Percentiles rank a stretch among this genome's conserved stretches.
These are phyloP conservation scores for Durio zibethinus DNA, from an alignment of 345 rosid species.

Conservation along the genomic window DNA sequence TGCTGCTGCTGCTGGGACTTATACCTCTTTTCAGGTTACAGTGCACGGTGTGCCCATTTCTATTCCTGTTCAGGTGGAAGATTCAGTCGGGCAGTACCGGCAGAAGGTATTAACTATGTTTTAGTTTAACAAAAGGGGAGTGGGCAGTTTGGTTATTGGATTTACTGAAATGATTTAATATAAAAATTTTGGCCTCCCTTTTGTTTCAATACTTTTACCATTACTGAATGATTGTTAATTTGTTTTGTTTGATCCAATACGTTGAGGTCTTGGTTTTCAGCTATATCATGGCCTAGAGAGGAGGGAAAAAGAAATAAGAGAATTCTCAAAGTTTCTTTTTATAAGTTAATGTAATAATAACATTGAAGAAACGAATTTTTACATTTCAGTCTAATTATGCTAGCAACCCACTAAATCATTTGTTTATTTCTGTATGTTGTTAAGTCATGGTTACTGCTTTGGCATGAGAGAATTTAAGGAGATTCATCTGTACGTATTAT, in stretches of 20 bases:
- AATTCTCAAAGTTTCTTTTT: background rate
- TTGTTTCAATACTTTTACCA: background rate
- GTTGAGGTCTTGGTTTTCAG: background rate
- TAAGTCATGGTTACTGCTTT: background rate
- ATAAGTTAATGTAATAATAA: background rate
- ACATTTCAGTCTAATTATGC: background rate
- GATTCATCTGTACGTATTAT: background rate
- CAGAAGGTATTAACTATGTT: conserved; percentile 40
- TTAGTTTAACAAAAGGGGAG: background rate
- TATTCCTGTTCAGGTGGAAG: conserved; percentile 43
- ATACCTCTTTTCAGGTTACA: conserved; percentile 56
- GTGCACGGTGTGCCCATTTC: conserved; percentile 33
- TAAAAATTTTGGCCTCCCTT: background rate
- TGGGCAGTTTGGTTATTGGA: background rate
- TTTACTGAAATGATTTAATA: background rate
- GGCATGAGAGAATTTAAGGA: background rate
- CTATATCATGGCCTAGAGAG: background rate
- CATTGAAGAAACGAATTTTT: background rate
- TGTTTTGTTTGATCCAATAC: background rate
- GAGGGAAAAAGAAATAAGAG: background rate
- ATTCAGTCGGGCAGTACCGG: conserved; percentile 34
- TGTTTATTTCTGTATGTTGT: background rate
- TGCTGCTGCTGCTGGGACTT: conserved; percentile 55
- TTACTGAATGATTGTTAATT: background rate
- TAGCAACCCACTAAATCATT: background rate